Base-by-base conservation (phyloP, 2,329 filamentous ascomycete genomes). In the Diatrype stigma region DNA sequence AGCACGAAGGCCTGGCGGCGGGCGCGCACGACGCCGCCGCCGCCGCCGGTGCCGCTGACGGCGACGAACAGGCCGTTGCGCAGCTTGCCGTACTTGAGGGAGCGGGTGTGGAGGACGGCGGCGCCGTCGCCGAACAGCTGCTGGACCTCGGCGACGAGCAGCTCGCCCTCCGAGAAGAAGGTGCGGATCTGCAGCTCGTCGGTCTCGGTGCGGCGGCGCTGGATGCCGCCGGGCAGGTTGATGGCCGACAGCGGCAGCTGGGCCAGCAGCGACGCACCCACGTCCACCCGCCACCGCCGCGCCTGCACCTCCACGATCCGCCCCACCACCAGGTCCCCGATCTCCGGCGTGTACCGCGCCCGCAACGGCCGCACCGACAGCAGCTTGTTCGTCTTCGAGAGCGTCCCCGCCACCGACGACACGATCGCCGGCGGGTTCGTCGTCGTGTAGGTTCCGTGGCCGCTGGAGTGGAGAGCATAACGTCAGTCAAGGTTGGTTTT, bases 121-220 rank as follows among this genome's bases (percentile, higher is more conserved):
- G 84, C 86, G 51, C 92, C 93, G 70, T 97, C 93, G 51, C 84
- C 80, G 68, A 91, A 90, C 49, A 99, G 77, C 60, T 84, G 83
- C 78, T 99, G 94, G 49, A 99, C 94, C 73, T 99, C 94, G 1
- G 94, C 94, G 17, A 97, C 89, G 16, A 99, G 75, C 48, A 99
- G 74, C 67, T 99, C 94, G 12, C 94, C 94, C 71, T 99, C 94
- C 49, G 87, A 86, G 73, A 99, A 97, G 72, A 96, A 99, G n/a
- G 85, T 90, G 47, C 94, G 84, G 70, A 99, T 97, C 72, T 97
- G 94, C 63, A 99, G 79, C 75, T 97, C 94, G 70, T 99, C 94
- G 16, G 94, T 95, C 64, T 93, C 92, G 26, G 94, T 99, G 58
- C 94, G 81, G 66, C 93, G 89, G 52, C 94, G 84, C 62, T 96